These are phyloP conservation scores for Plantago lanceolata DNA, from an alignment of 305 asterid species.

Conservation along the genomic window DNA sequence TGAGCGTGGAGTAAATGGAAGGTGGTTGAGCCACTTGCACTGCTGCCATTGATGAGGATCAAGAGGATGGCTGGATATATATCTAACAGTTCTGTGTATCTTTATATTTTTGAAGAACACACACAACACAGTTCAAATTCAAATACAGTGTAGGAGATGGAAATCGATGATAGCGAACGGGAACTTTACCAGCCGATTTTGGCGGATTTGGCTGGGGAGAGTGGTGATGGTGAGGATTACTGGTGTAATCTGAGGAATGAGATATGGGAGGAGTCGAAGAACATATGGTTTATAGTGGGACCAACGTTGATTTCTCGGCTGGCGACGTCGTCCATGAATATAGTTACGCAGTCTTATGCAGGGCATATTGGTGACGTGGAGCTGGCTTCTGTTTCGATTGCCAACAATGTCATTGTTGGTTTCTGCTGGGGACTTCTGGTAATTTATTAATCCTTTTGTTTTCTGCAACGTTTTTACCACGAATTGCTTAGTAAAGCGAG, in stretches of 20 bases:
- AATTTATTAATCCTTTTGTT: not conserved
- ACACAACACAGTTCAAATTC: too few species aligned
- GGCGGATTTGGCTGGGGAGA: not conserved
- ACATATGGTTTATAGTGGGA: slow-evolving; percentile 46
- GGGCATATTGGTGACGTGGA: slow-evolving; percentile 31
- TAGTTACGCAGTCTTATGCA: slow-evolving; percentile 36
- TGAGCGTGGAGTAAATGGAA: too few species aligned
- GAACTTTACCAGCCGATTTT: not conserved
- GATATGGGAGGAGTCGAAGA: slow-evolving; percentile 43
- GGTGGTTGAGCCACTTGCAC: too few species aligned
- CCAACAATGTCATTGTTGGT: slow-evolving; percentile 28
- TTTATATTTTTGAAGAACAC: too few species aligned
- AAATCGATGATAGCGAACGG: not conserved
- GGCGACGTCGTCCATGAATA: slow-evolving; percentile 29
- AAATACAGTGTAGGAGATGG: too few species aligned
- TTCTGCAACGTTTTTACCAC: not conserved
- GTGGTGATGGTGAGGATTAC: not conserved
- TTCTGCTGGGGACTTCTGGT: slow-evolving; percentile 51
- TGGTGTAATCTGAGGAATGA: not conserved
- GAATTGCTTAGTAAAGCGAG: too few species aligned
- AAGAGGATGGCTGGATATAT: too few species aligned
- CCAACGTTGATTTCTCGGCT: slow-evolving; percentile 45
- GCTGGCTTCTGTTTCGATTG: slow-evolving; percentile 26
- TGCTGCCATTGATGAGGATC: too few species aligned
- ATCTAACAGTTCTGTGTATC: too few species aligned